Base-by-base conservation (phyloP, 306 rosid species). In the Ziziphus jujuba region DNA sequence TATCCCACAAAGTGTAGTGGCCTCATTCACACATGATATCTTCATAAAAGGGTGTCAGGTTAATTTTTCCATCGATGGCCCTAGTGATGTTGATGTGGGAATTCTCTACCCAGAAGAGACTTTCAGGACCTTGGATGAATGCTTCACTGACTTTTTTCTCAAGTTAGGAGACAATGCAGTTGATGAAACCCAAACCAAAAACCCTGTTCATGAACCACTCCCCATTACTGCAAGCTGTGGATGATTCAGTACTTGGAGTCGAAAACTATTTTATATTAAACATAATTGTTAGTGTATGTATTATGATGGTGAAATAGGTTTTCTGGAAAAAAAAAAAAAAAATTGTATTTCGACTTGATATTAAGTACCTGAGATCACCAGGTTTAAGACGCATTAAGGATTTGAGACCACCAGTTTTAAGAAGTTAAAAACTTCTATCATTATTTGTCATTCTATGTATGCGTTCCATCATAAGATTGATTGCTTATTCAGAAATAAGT, bases 21-120 rank as follows among this genome's bases (percentile, higher is more conserved):
- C 96, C 13, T 78, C 96, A 0, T 81, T 89, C 73, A 89, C 96
- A 0, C 91, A 84, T 58, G 96, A 89, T 47, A 89, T 89, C 53
- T 86, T 89, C 72, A 84, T 89, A 72, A 86, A 78, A 2, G 96
- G 96, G 34, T 89, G 96, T 69, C 96, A 89, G 61, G 22, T 66
- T 0, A 80, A 82, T 56, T 89, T 79, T 59, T 13, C 55, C 6
- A 21, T 34, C 8, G 86, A 84, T 6, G 84, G 79, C 1, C 66
- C 76, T 0, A 19, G 20, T 19, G 89, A 89, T 23, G 70, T 82
- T 6, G 91, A 86, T 35, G 80, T 84, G 21, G 51, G 45, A 20
- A 45, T 40, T 33, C 89, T 89, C 4, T 89, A 84, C 69, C 91
- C 96, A 2, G 87, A 77, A 6, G 96, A 89, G 55, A 63, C 74